Conservation (phyloP, 2,329 filamentous ascomycete genomes). For the Colletotrichum sp. region DNA sequence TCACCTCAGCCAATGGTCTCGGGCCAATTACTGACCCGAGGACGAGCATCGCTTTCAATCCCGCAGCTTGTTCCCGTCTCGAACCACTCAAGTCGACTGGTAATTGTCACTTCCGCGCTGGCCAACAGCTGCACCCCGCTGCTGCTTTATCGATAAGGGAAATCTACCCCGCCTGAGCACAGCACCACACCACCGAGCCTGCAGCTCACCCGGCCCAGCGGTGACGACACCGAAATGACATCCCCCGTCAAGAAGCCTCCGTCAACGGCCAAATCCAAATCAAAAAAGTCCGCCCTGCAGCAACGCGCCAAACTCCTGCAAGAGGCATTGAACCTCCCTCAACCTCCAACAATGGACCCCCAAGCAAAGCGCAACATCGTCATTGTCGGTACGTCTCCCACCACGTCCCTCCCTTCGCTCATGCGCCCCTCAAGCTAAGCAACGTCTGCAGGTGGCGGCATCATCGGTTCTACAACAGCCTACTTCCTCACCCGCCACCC, state of each 20-base stretch:
- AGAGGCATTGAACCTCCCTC: neutral
- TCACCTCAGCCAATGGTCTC: neutral
- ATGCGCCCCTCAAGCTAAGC: neutral
- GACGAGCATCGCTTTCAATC: neutral
- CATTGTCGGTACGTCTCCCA: constrained; percentile 48
- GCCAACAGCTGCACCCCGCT: neutral
- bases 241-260: constrained; percentile 4
- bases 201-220: neutral
- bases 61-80: neutral
- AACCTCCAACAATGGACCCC: constrained; percentile 16
- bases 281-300: neutral
- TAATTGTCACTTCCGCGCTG: neutral
- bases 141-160: constrained; percentile 17
- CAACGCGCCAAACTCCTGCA: neutral
- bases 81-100: neutral
- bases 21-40: constrained; percentile 6
- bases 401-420: neutral
- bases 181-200: neutral
- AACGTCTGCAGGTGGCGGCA: constrained; percentile 74
- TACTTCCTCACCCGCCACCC: constrained; percentile 91
- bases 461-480: constrained; percentile 90
- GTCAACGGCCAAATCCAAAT: neutral
- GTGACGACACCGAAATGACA: constrained; percentile 16
- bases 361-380: constrained; percentile 48
- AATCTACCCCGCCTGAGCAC: neutral